phyloP scores from a whole-genome alignment of 2,329 filamentous ascomycete genomes.

The Bipolaris cookei region DNA sequence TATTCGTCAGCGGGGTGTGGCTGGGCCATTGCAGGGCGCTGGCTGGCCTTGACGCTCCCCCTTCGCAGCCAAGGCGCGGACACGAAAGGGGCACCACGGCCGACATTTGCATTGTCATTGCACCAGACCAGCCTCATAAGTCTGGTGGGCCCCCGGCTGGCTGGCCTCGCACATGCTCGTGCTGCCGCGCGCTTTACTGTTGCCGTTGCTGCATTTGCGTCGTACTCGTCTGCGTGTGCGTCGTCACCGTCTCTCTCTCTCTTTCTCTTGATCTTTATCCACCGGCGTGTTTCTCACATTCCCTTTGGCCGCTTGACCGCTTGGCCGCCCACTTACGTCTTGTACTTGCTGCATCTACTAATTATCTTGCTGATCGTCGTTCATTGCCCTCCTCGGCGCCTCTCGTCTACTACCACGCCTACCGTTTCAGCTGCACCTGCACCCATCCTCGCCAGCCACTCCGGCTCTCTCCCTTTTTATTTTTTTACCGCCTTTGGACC shows the following conservation, averaged over 20 bases:
- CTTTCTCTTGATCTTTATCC: not conserved
- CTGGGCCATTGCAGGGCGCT: constrained; percentile 19
- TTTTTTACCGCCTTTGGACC: constrained; percentile 9
- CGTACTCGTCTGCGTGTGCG: too few species aligned
- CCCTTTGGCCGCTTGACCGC: constrained; percentile 12
- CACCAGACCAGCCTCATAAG: constrained; percentile 22
- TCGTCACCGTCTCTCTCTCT: not conserved
- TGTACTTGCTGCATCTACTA: not conserved
- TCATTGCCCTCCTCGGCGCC: constrained; percentile 20
- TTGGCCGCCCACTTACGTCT: not conserved
- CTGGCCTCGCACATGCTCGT: constrained; percentile 4
- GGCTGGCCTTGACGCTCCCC: constrained; percentile 18
- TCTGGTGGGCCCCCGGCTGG: constrained; percentile 17
- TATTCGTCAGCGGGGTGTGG: constrained; percentile 10
- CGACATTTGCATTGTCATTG: constrained; percentile 26
- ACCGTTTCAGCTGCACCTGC: constrained; percentile 23
- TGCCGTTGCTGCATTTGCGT: constrained; percentile 17
- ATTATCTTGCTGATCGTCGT: constrained; percentile 26
- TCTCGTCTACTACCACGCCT: constrained; percentile 22
- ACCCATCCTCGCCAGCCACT: constrained; percentile 11
- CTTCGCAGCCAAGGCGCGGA: constrained; percentile 25
- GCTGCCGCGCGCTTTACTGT: constrained; percentile 6
- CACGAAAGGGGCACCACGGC: constrained; percentile 37
- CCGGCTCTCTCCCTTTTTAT: not conserved
- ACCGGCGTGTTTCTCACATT: constrained; percentile 28